Base-by-base conservation (phyloP, 177 flowering plant species). In the Tripterygium wilfordii region DNA sequence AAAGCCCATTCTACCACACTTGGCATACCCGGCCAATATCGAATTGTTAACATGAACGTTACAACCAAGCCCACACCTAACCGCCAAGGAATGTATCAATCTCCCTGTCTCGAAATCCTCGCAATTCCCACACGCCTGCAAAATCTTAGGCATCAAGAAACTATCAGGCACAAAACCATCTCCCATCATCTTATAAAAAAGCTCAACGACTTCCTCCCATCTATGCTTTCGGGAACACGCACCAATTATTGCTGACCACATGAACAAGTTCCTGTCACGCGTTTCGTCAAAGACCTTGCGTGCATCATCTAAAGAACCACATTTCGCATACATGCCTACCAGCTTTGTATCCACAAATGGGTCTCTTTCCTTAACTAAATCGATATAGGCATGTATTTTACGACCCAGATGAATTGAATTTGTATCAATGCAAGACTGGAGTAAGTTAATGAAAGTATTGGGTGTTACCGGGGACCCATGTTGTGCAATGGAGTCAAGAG, bases 171-270 rank as follows among this genome's bases (percentile, higher is more conserved):
- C 8, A 22, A 66, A 30, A 2, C 76, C 78, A 12, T 79, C 82
- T 3, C 12, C 59, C 60, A 70, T 57, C 97, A 90, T 84, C 59
- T 24, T 33, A 51, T 24, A 61, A 50, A 82, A 90, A 27, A 83
- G 73, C 46, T 68, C 54, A 8, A 79, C 51, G n/a, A 81, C 78
- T 36, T 83, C 88, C 26, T 43, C 58, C 84, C 91, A 86, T 53
- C 61, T 69, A 54, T 51, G 60, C 47, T 75, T 88, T 52, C 96
- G 66, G 13, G 72, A 62, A 42, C 62, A 87, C 8, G 79, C 98
- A 23, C 89, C 95, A 49, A 87, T 81, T 71, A 90, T 79, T 1
- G 89, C 82, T 0, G 95, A 77, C 95, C 96, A 90, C 14, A 82
- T 45, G 54, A 63, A 85, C 70, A 87, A 57, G 57, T 85, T 68